These are phyloP conservation scores for Coemansia sp. DNA, from an alignment of 192 early-diverging fungal genomes.

Conservation along the genomic window DNA sequence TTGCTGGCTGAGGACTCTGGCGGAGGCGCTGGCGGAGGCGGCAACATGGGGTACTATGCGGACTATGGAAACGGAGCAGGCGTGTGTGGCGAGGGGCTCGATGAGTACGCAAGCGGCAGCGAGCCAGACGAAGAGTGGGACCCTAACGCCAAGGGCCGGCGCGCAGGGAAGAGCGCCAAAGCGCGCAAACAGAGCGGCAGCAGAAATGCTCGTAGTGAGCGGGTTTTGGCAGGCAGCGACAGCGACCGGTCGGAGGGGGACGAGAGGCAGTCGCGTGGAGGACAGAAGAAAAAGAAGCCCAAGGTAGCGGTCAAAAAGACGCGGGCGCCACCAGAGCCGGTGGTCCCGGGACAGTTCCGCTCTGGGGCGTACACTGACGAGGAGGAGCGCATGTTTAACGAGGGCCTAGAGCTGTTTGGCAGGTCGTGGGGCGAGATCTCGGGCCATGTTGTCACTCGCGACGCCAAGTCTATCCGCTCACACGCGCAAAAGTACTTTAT, in stretches of 20 bases:
- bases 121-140: constrained; percentile 54
- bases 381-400: constrained; percentile 73
- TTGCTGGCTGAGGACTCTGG: constrained; percentile 70
- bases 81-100: constrained; percentile 42
- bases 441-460: constrained; percentile 74
- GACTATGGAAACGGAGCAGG: constrained; percentile 45
- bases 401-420: constrained; percentile 79
- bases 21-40: constrained; percentile 51
- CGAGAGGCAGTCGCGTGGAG: neutral
- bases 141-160: constrained; percentile 41
- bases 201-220: neutral
- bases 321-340: constrained; percentile 35
- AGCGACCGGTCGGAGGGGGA: constrained; percentile 15
- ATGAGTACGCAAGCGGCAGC: constrained; percentile 48
- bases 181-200: constrained; percentile 20
- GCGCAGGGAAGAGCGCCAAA: constrained; percentile 30
- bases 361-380: constrained; percentile 77
- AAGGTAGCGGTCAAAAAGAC: constrained; percentile 23
- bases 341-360: constrained; percentile 52
- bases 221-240: constrained; percentile 18
- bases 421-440: constrained; percentile 81
- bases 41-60: constrained; percentile 58
- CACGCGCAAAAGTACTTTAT: constrained; percentile 95
- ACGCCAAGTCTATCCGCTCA: constrained; percentile 80
- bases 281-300: constrained; percentile 25